Percentiles rank a stretch among this genome's conserved stretches.
phyloP scores from a whole-genome alignment of 768 basidiomycete genomes.

The Tricholoma matsutake region DNA sequence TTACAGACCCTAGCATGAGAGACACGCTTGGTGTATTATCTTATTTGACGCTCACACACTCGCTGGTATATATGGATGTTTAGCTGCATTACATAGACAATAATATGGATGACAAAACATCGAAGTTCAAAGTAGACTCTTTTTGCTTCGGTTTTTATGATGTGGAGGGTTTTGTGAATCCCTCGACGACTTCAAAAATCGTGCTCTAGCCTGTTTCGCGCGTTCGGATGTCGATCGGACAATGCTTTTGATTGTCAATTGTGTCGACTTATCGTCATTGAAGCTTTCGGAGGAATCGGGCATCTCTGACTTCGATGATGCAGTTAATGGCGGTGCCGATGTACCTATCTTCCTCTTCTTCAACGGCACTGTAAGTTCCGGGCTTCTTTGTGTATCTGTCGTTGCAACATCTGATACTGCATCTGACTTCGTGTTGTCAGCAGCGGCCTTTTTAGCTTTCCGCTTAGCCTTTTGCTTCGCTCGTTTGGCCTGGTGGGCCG shows the following conservation, averaged over 20 bases:
- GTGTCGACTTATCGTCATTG: constrained; percentile 3
- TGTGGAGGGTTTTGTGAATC: background rate
- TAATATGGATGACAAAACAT: background rate
- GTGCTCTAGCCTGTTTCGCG: constrained; percentile 35
- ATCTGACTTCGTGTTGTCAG: constrained; percentile 2
- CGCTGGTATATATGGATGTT: constrained; percentile 2
- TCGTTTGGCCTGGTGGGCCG: constrained; percentile 44
- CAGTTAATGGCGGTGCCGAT: constrained; percentile 4
- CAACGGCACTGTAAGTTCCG: constrained; percentile 5
- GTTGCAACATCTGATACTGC: background rate
- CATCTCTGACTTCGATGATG: background rate
- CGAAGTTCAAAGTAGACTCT: background rate
- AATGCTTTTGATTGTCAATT: constrained; percentile 27
- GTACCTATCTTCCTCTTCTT: constrained; percentile 17
- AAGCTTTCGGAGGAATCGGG: background rate
- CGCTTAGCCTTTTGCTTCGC: constrained; percentile 44
- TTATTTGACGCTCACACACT: background rate
- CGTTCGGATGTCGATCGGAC: constrained; percentile 35
- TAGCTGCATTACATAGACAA: background rate
- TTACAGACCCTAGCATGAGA: constrained; percentile 53
- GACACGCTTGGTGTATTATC: constrained; percentile 2
- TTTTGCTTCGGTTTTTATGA: background rate
- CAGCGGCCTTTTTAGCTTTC: constrained; percentile 22
- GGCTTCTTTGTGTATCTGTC: background rate
- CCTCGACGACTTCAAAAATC: constrained; percentile 9